Percentiles rank a stretch among this genome's conserved stretches.
phyloP scores from a whole-genome alignment of 2,329 filamentous ascomycete genomes.

The Hypocrella siamensis region DNA sequence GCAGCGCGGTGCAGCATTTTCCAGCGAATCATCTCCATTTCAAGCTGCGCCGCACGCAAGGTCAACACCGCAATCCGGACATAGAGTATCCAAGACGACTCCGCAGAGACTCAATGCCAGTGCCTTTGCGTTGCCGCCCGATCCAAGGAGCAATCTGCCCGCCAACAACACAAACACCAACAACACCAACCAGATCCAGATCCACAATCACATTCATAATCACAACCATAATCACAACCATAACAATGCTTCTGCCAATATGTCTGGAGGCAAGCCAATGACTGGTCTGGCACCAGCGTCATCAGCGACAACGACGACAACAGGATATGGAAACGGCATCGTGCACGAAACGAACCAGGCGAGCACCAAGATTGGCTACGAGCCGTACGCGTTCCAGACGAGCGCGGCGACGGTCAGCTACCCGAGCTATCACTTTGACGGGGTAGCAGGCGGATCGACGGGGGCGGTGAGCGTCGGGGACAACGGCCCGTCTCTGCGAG shows the following conservation, averaged over 20 bases:
- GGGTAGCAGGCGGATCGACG: not conserved
- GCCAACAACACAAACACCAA: constrained; percentile 1
- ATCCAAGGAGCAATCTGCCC: not conserved
- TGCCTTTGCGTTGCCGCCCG: not conserved
- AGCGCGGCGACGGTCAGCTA: constrained; percentile 1
- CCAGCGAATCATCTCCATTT: constrained; percentile 14
- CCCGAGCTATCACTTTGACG: not conserved
- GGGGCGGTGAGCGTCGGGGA: not conserved
- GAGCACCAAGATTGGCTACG: constrained; percentile 10
- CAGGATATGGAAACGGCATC: constrained; percentile 5
- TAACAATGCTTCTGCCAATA: not conserved
- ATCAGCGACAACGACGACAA: not conserved
- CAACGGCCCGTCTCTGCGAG: too few relatives aligned
- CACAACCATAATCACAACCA: not conserved
- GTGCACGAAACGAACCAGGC: constrained; percentile 2
- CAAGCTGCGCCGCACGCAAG: constrained; percentile 11
- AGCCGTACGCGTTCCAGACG: constrained; percentile 18
- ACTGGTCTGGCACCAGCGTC: not conserved
- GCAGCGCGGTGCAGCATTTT: constrained; percentile 8
- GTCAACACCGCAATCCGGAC: constrained; percentile 18
- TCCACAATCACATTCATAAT: not conserved
- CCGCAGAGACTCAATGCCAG: constrained; percentile 1
- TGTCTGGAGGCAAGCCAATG: not conserved
- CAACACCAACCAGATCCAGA: not conserved
- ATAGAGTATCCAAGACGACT: constrained; percentile 4